These are phyloP conservation scores for sorghum (Sorghum bicolor) DNA, from an alignment of 176 grass and related monocot species.

Conservation along the genomic window Sorghum_bicolor_NCBIv3 NC_012879.2:1154001-1154500, in stretches of 20 bases:
- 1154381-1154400: conserved; percentile 96
- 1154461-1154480: neutral
- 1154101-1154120: conserved; percentile 14
- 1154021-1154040: conserved; percentile 94
- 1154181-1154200: neutral
- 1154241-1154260: conserved; percentile 58
- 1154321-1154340: conserved; percentile 32
- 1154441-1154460: neutral
- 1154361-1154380: conserved; percentile 59
- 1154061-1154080: conserved; percentile 69
- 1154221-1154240: conserved; percentile 87
- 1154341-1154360: conserved; percentile 40
- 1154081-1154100: conserved; percentile 31
- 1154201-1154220: conserved; percentile 73
- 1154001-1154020: conserved; percentile 74
- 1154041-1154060: conserved; percentile 96
- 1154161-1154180: conserved; percentile 11
- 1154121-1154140: neutral
- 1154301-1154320: conserved; percentile 50
- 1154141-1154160: neutral
- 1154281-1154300: conserved; percentile 36
- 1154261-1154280: conserved; percentile 83
- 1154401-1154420: conserved; percentile 60
- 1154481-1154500: conserved; percentile 7
- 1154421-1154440: conserved; percentile 46